A percentile compares a stretch with the other conserved stretches of the same genome.
Evolutionary conservation across 345 rosid genomes (phyloP).

Genomic region (Carallia pectinifolia): DNA sequence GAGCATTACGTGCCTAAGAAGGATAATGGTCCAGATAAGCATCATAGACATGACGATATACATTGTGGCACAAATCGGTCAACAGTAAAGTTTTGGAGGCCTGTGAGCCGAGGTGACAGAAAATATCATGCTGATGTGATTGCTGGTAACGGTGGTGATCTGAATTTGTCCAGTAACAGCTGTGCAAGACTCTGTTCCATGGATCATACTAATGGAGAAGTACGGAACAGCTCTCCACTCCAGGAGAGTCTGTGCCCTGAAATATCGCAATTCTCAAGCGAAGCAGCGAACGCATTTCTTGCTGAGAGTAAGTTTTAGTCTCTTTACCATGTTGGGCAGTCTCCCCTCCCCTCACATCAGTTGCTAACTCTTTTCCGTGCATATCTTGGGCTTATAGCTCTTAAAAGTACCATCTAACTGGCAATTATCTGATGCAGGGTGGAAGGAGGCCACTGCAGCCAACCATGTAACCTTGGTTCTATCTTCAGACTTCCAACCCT

Average conservation of each 20-base stretch:
- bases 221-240: conserved; percentile 11
- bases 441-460: conserved; percentile 71
- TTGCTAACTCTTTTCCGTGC: no score
- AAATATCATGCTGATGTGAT: conserved; percentile 22
- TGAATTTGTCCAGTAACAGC: conserved; percentile 16
- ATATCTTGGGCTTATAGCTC: background rate
- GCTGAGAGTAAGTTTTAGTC: conserved; percentile 58
- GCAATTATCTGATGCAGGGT: conserved; percentile 46
- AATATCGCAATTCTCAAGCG: conserved; percentile 43
- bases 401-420: background rate
- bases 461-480: conserved; percentile 70
- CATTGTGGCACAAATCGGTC: conserved; percentile 26
- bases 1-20: conserved; percentile 46
- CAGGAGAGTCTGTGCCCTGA: conserved; percentile 25
- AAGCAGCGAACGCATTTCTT: conserved; percentile 73
- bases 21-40: conserved; percentile 38
- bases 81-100: conserved; percentile 46
- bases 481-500: conserved; percentile 39
- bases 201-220: conserved; percentile 15
- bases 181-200: conserved; percentile 12
- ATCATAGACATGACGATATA: conserved; percentile 27
- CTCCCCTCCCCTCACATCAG: no score
- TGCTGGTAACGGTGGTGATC: conserved; percentile 19
- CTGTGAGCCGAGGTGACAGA: conserved; percentile 36
- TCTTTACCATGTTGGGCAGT: no score